These are phyloP conservation scores for Aristolochia contorta DNA, from an alignment of 164 flowering plant species.

Conservation along the genomic window DNA sequence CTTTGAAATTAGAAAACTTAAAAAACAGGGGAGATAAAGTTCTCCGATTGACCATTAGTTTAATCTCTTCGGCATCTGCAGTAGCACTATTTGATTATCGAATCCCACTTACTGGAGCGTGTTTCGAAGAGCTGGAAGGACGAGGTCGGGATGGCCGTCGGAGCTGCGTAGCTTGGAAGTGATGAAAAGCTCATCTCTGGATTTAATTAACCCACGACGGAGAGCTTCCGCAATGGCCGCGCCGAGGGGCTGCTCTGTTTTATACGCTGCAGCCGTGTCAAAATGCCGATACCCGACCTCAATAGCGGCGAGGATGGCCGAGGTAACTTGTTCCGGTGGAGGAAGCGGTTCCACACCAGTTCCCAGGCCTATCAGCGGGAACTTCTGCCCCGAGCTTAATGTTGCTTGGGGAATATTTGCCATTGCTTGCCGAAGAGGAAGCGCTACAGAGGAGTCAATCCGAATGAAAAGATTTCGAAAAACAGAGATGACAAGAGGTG, in stretches of 20 bases:
- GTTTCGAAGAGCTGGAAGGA: conserved; percentile 22
- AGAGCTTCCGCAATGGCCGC: conserved; percentile 22
- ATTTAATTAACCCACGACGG: conserved; percentile 16
- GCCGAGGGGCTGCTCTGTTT: conserved; percentile 21
- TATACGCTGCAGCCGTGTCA: conserved; percentile 15
- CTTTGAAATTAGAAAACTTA: not conserved
- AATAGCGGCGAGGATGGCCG: conserved; percentile 13
- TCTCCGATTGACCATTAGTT: too few species aligned
- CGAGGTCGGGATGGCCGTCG: conserved; percentile 16
- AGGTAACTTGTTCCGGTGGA: not conserved
- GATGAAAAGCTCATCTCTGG: conserved; percentile 24
- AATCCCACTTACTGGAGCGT: conserved; percentile 19
- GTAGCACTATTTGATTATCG: not conserved
- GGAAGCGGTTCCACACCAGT: conserved; percentile 6
- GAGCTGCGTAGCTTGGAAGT: conserved; percentile 21
- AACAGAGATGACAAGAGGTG: too few species aligned
- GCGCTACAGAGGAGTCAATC: not conserved
- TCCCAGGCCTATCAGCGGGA: conserved; percentile 21
- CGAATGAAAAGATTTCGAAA: too few species aligned
- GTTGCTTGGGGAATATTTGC: not conserved
- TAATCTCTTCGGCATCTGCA: not conserved
- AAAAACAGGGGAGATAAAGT: not conserved
- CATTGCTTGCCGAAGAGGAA: not conserved
- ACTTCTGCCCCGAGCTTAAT: conserved; percentile 2
- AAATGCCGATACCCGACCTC: conserved; percentile 24